Evolutionary conservation across 768 basidiomycete species (phyloP), one percentile per base, ranked within the genome.

Genomic region (Hypholoma sublateritium): DNA sequence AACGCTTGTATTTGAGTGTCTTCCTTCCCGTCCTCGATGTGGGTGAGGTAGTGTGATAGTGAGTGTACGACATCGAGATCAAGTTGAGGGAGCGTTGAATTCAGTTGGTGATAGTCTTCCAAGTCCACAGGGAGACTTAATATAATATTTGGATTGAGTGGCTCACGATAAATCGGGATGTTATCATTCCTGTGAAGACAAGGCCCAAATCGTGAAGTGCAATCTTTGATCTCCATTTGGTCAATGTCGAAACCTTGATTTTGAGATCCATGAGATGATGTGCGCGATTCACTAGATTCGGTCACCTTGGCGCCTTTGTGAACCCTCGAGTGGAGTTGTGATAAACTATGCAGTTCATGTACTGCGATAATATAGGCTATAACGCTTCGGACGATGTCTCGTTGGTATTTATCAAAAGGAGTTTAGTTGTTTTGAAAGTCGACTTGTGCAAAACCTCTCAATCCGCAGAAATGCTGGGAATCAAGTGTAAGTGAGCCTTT

Each of bases 1-100:
- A 70, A 49, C 72, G 71, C 60, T 80, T 85, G 42, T 80, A 82
- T 61, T 85, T 84, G 79, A 81, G 85, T 44, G 74, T 80, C 67
- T 82, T 85, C 55, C 86, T 77, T 14, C 78, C 76, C 32, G 81
- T 77, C 22, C 57, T 28, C 28, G 56, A 22, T 5, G 43, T 37
- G 39, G 55, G 45, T 5, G 52, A 56, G 19, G 36, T 48, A 19
- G 39, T 9, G 21, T 48, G 45, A 46, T 48, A 41, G 37, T 49
- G 25, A n/a, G 5, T 41, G 25, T 21, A 56, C 21, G 47, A 37
- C 47, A 56, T 44, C 46, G 46, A 48, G 6, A 24, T 25, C n/a
- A n/a, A n/a, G 37, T 14, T 35, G 21, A 32, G 24, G 28, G 36
- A 51, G 9, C 39, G 46, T 21, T 56, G 46, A 21, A 14, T 2